Base-by-base conservation (phyloP, 768 basidiomycete species). In the Dacryopinax spathularia region DNA sequence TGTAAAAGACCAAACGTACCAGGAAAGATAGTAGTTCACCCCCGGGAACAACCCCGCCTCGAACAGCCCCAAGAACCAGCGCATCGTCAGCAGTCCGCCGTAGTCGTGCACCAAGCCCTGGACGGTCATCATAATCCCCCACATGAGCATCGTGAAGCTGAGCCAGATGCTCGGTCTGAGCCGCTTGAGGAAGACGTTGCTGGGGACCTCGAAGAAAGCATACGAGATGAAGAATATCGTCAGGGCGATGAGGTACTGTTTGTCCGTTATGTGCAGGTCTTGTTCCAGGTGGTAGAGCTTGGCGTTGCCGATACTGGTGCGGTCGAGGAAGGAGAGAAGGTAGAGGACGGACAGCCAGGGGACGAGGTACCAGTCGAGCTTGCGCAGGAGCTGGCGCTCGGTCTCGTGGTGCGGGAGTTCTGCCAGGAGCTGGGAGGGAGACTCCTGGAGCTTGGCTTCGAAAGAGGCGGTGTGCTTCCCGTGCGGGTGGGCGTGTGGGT, bases 301-400 rank as follows among this genome's bases (percentile, higher is more conserved):
- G 44, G 85, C 88, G 71, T 89, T 89, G 39, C 87, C 88, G 68
- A 90, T 84, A 62, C 82, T 81, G 65, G 81, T 80, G 31, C 83
- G 76, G 66, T 83, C 82, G 62, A 90, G 76, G 77, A 89, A 90
- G 67, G 84, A 85, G 36, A 91, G 76, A 35, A 90, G 76, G 73
- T 89, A 89, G 68, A 91, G 73, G 62, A 92, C 79, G 3, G 87
- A 84, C 37, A 91, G 74, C 85, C 87, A 90, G 34, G 90, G 90
- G 33, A 91, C 78, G 63, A 91, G 61, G 25, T 68, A 70, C 39
- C 62, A 70, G 63, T 75, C 74, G 56, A 67, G 62, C 35, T 63
- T 65, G 27, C 60, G 34, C 27, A 67, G 37, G 7, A 67, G 25
- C 25, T 61, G 61, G n/a, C 48, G 37, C 20, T 67, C 65, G 10